These are phyloP conservation scores for Curvularia sp. DNA, from an alignment of 2,329 filamentous ascomycete species.

Conservation along the genomic window DNA sequence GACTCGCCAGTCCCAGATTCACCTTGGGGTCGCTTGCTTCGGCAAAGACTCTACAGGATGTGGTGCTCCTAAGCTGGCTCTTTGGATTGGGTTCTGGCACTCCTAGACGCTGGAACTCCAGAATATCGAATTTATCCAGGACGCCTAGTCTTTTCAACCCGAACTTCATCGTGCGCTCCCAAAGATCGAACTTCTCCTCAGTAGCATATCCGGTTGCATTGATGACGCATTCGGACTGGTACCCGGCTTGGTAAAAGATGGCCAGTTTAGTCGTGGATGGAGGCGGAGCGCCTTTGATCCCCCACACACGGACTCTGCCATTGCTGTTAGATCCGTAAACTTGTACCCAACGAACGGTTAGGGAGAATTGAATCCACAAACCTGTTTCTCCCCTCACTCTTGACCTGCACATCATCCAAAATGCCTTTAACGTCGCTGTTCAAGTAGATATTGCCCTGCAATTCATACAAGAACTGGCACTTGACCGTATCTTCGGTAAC, in stretches of 20 bases:
- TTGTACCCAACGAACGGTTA: background rate
- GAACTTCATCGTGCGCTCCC: background rate
- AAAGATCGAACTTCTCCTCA: background rate
- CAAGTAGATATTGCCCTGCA: conserved; percentile 56
- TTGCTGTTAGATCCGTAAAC: background rate
- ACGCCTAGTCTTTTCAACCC: background rate
- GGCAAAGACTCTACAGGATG: background rate
- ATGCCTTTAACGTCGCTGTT: conserved; percentile 56
- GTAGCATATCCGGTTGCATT: background rate
- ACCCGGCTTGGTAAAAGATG: background rate
- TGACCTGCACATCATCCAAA: conserved; percentile 46
- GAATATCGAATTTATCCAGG: background rate
- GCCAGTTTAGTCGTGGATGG: background rate
- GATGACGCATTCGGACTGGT: background rate
- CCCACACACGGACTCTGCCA: background rate
- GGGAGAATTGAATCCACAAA: background rate
- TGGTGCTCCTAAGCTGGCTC: background rate
- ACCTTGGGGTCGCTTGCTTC: background rate
- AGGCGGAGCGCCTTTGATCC: background rate
- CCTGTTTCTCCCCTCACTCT: conserved; percentile 18
- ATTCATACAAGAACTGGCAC: conserved; percentile 56
- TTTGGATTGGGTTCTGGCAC: background rate
- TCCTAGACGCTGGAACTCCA: background rate
- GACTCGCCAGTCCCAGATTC: background rate
- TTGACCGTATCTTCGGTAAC: conserved; percentile 46